These are phyloP conservation scores for Trypanosoma cruzi DNA, from an alignment of 208 protist genomes.

Conservation along the genomic window DNA sequence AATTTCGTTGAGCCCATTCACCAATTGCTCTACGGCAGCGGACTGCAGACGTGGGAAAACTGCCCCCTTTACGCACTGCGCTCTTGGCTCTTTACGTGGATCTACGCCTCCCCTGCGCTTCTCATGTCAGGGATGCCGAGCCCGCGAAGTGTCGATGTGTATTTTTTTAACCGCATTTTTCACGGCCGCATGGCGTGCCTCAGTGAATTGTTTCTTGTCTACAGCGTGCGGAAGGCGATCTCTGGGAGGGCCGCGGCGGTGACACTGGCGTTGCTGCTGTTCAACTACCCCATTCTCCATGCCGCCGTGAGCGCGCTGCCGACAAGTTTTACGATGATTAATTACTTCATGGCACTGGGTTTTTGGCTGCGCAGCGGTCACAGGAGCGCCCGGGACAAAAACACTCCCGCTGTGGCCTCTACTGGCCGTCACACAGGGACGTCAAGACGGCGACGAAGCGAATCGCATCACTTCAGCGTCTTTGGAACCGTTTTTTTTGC, in stretches of 20 bases:
- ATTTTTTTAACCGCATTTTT: conserved; percentile 67
- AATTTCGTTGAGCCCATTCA: conserved; percentile 98
- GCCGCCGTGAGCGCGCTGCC: conserved; percentile 80
- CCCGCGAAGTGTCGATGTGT: conserved; percentile 52
- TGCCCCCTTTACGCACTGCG: conserved; percentile 87
- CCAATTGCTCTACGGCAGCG: conserved; percentile 91
- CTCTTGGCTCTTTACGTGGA: conserved; percentile 88
- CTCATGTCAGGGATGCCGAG: conserved; percentile 20
- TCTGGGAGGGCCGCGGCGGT: conserved; percentile 44
- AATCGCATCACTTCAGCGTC: conserved; percentile 15
- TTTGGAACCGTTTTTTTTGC: conserved; percentile 49
- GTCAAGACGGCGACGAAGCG: too few relatives aligned
- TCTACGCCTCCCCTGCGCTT: conserved; percentile 70
- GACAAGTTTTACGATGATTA: conserved; percentile 89
- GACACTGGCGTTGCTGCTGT: conserved; percentile 52
- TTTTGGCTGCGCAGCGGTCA: conserved; percentile 57
- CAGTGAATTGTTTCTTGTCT: conserved; percentile 60
- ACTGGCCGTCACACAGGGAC: too few relatives aligned
- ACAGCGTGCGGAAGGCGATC: conserved; percentile 53
- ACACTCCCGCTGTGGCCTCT: too few relatives aligned
- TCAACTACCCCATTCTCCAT: conserved; percentile 72
- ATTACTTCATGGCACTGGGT: conserved; percentile 61
- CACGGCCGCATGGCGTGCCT: conserved; percentile 47
- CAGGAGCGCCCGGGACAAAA: too few relatives aligned
- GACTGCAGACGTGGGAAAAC: conserved; percentile 98